Conservation (phyloP, 2,329 filamentous ascomycete species). For the Fusarium algeriense region DNA sequence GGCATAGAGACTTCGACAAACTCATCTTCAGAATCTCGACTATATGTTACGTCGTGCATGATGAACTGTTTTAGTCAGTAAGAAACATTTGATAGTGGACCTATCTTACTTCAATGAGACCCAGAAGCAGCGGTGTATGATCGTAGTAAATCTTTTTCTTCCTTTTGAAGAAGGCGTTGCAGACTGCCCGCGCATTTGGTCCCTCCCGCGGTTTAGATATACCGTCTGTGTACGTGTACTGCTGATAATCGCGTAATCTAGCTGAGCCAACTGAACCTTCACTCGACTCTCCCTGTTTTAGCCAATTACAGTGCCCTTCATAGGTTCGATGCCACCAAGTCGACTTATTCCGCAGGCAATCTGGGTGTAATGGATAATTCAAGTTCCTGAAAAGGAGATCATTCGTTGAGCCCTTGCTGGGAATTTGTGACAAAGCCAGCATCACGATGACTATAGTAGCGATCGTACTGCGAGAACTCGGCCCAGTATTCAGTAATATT, state of each 20-base stretch:
- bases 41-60: neutral
- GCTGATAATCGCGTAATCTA: neutral
- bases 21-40: rapidly evolving
- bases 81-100: rapidly evolving
- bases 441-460: too few species aligned
- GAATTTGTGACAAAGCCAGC: too few species aligned
- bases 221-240: neutral
- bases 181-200: rapidly evolving
- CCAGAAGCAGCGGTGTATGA: neutral
- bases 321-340: neutral
- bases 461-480: too few species aligned
- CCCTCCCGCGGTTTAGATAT: rapidly evolving
- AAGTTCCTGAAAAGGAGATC: neutral
- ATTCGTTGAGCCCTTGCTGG: rapidly evolving
- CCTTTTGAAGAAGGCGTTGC: neutral
- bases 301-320: neutral
- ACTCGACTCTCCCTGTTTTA: neutral
- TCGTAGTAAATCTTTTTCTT: neutral
- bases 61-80: neutral
- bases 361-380: neutral
- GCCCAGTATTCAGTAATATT: too few species aligned
- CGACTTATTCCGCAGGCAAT: rapidly evolving
- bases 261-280: neutral
- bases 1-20: neutral
- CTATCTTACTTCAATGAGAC: neutral